phyloP scores from a whole-genome alignment of 495 filamentous ascomycete genomes.

The Cercophora sp. region DNA sequence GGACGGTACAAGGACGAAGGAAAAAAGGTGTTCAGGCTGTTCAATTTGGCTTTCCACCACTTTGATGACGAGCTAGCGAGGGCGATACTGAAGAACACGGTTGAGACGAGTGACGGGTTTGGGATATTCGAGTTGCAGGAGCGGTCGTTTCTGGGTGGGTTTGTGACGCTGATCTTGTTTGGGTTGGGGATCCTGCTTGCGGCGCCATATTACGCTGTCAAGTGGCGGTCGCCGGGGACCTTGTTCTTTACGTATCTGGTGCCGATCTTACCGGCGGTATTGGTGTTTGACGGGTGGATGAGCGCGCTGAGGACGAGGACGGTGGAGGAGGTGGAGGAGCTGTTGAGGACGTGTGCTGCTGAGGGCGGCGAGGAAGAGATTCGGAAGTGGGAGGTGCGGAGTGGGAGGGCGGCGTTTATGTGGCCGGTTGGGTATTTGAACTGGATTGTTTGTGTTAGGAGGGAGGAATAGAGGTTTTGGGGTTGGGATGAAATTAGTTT shows the following conservation, averaged over 20 bases:
- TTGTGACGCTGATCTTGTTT: conserved; percentile 53
- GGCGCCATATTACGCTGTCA: conserved; percentile 53
- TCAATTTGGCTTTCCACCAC: conserved; percentile 74
- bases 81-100: conserved; percentile 56
- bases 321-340: conserved; percentile 55
- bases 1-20: conserved; percentile 30
- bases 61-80: conserved; percentile 60
- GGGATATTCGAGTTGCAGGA: conserved; percentile 74
- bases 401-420: conserved; percentile 47
- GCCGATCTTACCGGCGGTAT: conserved; percentile 59
- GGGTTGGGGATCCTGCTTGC: conserved; percentile 50
- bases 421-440: conserved; percentile 47
- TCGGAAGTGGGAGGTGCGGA: conserved; percentile 49
- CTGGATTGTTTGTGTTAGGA: conserved; percentile 48
- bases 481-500: background rate
- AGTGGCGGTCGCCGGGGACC: conserved; percentile 52
- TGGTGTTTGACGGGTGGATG: conserved; percentile 64
- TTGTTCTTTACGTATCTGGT: conserved; percentile 62
- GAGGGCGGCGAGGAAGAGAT: conserved; percentile 34
- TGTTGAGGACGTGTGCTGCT: conserved; percentile 50
- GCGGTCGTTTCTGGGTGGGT: conserved; percentile 47
- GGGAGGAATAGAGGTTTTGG: too few relatives aligned
- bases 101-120: conserved; percentile 61
- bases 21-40: conserved; percentile 58
- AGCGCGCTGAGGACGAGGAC: conserved; percentile 62